Conservation (phyloP, 2,329 filamentous ascomycete species). For the Calonectria montana region DNA sequence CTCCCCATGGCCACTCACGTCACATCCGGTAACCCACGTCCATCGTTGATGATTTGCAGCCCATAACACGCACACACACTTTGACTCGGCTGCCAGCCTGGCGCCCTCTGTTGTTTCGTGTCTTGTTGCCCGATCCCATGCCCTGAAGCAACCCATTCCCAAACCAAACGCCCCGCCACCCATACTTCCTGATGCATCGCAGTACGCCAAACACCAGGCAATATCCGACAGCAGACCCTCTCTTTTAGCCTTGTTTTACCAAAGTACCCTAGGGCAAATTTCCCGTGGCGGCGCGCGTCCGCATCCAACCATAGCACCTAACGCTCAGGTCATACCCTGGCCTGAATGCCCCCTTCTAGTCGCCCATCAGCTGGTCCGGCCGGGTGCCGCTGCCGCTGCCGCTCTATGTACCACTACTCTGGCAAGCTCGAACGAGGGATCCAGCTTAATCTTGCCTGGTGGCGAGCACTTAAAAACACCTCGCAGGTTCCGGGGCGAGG, state of each 20-base stretch:
- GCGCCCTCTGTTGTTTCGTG: neutral
- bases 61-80: neutral
- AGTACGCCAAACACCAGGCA: slow-evolving; percentile 6
- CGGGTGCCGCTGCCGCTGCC: slow-evolving; percentile 27
- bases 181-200: neutral
- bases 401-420: slow-evolving; percentile 26
- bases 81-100: slow-evolving; percentile 8
- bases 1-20: slow-evolving; percentile 5
- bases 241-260: neutral
- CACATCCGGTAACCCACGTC: slow-evolving; percentile 15
- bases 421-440: slow-evolving; percentile 1
- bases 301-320: slow-evolving; percentile 18
- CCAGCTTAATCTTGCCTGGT: slow-evolving; percentile 30
- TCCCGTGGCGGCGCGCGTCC: slow-evolving; percentile 13
- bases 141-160: slow-evolving; percentile 2
- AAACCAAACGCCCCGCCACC: neutral
- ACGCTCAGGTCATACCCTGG: slow-evolving; percentile 12
- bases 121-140: neutral
- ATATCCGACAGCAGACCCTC: neutral
- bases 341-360: slow-evolving; percentile 13
- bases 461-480: slow-evolving; percentile 18
- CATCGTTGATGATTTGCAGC: slow-evolving; percentile 16
- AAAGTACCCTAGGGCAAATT: slow-evolving; percentile 10
- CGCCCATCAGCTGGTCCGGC: slow-evolving; percentile 17
- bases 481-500: neutral